Evolutionary conservation across 768 basidiomycete genomes (phyloP).

Genomic region (Podaxis carcinomalis): DNA sequence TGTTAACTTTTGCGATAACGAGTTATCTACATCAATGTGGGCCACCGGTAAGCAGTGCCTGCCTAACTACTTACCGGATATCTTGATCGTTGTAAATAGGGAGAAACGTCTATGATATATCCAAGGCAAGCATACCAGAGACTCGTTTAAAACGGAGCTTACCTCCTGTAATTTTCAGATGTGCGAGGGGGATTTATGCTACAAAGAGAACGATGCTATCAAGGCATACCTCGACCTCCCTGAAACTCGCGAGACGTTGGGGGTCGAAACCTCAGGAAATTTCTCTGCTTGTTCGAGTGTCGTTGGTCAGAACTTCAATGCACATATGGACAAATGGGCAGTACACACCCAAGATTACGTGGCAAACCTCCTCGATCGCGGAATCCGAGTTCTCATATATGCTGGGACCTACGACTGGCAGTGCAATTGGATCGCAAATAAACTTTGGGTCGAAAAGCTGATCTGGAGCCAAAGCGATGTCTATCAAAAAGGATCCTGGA

Average conservation of each 20-base stretch:
- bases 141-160: not conserved
- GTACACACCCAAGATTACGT: constrained; percentile 62
- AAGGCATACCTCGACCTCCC: constrained; percentile 52
- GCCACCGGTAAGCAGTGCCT: constrained; percentile 33
- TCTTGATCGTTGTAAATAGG: constrained; percentile 18
- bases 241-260: constrained; percentile 45
- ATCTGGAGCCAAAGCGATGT: constrained; percentile 63
- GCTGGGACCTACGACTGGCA: constrained; percentile 77
- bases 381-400: constrained; percentile 68
- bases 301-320: constrained; percentile 48
- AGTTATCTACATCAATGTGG: constrained; percentile 44
- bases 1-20: constrained; percentile 56
- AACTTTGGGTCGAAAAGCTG: constrained; percentile 68
- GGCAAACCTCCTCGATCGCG: constrained; percentile 68
- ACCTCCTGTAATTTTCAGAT: constrained; percentile 24
- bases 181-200: constrained; percentile 32
- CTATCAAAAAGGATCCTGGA: constrained; percentile 35
- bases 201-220: constrained; percentile 36
- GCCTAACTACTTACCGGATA: not conserved
- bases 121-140: constrained; percentile 29
- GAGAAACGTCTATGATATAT: constrained; percentile 54
- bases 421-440: constrained; percentile 77
- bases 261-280: constrained; percentile 48
- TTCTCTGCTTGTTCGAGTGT: constrained; percentile 53
- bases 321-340: constrained; percentile 58